phyloP scores from a whole-genome alignment of 257 asterid genomes.

The Plectranthus barbatus region DNA sequence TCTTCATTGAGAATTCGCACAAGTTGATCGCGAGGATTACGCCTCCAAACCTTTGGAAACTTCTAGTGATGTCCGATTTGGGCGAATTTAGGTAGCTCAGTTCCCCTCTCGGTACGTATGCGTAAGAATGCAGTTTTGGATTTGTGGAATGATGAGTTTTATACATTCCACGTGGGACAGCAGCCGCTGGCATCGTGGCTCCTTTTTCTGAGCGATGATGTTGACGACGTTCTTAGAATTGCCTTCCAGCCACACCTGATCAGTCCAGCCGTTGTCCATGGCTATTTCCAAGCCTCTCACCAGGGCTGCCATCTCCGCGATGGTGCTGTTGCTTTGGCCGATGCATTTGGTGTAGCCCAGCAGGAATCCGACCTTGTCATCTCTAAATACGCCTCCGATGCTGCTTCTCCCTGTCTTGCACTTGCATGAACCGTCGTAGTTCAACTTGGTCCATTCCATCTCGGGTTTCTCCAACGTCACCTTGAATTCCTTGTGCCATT shows the following conservation, averaged over 20 bases:
- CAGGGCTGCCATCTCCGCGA: conserved; percentile 69
- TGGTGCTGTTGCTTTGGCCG: conserved; percentile 47
- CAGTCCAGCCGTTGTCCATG: too few relatives aligned
- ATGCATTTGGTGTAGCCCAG: conserved; percentile 69
- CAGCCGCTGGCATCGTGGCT: too few relatives aligned
- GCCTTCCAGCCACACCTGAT: too few relatives aligned
- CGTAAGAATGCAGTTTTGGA: too few relatives aligned
- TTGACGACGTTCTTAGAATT: conserved; percentile 52
- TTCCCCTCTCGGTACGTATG: too few relatives aligned
- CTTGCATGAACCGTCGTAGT: too few relatives aligned
- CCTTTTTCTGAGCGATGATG: too few relatives aligned
- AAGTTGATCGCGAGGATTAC: conserved; percentile 39
- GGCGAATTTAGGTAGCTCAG: too few relatives aligned
- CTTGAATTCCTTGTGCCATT: conserved; percentile 35
- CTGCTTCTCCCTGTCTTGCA: conserved; percentile 53
- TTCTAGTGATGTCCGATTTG: conserved; percentile 43
- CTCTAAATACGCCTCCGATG: conserved; percentile 63
- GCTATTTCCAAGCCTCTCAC: too few relatives aligned
- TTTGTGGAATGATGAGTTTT: too few relatives aligned
- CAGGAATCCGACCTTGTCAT: conserved; percentile 58
- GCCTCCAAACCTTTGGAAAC: conserved; percentile 56
- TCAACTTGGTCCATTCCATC: conserved; percentile 60
- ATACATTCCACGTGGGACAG: too few relatives aligned
- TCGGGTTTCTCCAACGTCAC: conserved; percentile 58
- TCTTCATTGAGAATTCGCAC: conserved; percentile 46